phyloP scores from a whole-genome alignment of 2,329 filamentous ascomycete species.

The Bipolaris sorokiniana region DNA sequence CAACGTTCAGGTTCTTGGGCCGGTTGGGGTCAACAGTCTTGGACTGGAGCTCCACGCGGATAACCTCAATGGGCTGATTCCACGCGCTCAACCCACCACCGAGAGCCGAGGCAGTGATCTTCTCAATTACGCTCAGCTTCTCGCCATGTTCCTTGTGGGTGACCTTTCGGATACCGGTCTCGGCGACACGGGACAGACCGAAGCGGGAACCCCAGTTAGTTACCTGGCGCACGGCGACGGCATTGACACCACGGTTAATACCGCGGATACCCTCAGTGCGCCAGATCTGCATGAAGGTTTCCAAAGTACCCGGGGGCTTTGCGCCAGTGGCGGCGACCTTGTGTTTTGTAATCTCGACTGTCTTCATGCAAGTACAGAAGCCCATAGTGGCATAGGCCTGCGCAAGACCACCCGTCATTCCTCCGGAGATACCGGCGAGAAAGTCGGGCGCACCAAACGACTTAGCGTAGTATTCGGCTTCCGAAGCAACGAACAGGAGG shows the following conservation, averaged over 20 bases:
- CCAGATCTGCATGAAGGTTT: constrained; percentile 97
- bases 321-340: constrained; percentile 85
- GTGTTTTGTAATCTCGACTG: constrained; percentile 98
- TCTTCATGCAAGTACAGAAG: constrained; percentile 99
- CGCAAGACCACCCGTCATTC: constrained; percentile 91
- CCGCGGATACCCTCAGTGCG: constrained; percentile 89
- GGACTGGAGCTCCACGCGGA: constrained; percentile 99
- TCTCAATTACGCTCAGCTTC: constrained; percentile 81
- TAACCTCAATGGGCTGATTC: constrained; percentile 99
- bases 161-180: constrained; percentile 79
- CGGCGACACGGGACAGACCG: constrained; percentile 88
- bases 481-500: constrained; percentile 97
- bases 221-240: constrained; percentile 97
- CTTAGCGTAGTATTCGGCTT: constrained; percentile 94
- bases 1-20: constrained; percentile 98
- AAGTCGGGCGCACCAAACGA: constrained; percentile 84
- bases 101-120: constrained; percentile 82
- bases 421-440: constrained; percentile 83
- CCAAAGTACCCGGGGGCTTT: constrained; percentile 87
- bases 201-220: constrained; percentile 99
- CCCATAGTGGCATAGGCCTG: constrained; percentile 99
- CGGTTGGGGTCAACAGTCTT: constrained; percentile 98
- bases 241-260: constrained; percentile 99
- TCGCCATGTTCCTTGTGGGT: constrained; percentile 81
- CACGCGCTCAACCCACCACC: constrained; percentile 95